Percentiles rank a stretch among this genome's conserved stretches.
Conservation (phyloP, 495 filamentous ascomycete species). For the Hyphodiscus hymeniophilus region DNA sequence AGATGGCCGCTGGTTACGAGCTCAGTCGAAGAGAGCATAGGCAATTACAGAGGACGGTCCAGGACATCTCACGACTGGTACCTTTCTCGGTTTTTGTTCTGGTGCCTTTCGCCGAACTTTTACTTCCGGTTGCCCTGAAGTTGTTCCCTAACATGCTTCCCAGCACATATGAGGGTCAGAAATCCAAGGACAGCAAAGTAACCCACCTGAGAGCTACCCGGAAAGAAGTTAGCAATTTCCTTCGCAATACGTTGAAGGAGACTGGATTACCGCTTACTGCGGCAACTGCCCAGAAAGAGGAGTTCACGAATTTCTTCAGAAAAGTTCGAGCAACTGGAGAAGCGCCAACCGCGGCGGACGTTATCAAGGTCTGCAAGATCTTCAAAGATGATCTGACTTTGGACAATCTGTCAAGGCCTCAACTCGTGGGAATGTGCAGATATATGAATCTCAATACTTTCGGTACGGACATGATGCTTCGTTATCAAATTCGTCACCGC, state of each 20-base stretch:
- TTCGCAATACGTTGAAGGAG: conserved; percentile 85
- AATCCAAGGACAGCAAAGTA: conserved; percentile 80
- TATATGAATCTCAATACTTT: conserved; percentile 98
- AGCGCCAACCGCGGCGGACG: conserved; percentile 74
- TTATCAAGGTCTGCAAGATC: conserved; percentile 98
- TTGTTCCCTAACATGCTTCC: conserved; percentile 95
- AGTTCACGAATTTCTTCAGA: conserved; percentile 96
- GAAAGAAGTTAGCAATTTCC: conserved; percentile 88
- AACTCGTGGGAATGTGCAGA: conserved; percentile 93
- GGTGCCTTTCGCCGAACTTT: conserved; percentile 89
- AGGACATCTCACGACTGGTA: conserved; percentile 86
- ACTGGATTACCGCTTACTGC: conserved; percentile 82
- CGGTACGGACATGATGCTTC: conserved; percentile 91
- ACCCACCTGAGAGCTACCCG: conserved; percentile 74
- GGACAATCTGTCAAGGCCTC: conserved; percentile 92
- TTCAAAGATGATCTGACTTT: conserved; percentile 98
- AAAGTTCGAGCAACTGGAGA: conserved; percentile 92
- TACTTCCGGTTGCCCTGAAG: conserved; percentile 88
- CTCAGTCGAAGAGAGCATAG: conserved; percentile 86
- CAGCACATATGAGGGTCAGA: conserved; percentile 92
- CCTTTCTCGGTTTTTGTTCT: conserved; percentile 97
- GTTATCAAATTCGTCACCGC: conserved; percentile 94
- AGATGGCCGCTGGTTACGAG: conserved; percentile 98
- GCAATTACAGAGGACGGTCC: conserved; percentile 86
- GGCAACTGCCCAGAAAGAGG: conserved; percentile 81